phyloP scores from a whole-genome alignment of 257 asterid species.

The Striga asiatica region DNA sequence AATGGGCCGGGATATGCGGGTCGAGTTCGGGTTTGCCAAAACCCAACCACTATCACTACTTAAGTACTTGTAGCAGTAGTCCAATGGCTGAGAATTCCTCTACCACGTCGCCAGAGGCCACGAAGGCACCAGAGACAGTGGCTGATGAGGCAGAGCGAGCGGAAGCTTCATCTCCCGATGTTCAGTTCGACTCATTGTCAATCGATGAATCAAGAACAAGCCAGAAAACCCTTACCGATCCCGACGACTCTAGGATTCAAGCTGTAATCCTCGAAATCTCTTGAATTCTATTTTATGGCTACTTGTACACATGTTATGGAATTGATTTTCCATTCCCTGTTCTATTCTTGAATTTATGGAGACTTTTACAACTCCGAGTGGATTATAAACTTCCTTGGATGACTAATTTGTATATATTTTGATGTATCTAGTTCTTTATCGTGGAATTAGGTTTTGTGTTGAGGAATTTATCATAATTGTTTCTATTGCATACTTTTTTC shows the following conservation, averaged over 20 bases:
- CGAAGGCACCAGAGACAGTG: too few relatives aligned
- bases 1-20: too few relatives aligned
- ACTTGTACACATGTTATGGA: background rate
- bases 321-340: background rate
- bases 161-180: slow-evolving; percentile 1
- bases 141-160: background rate
- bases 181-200: slow-evolving; percentile 18
- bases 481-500: slow-evolving; percentile 4
- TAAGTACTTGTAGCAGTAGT: too few relatives aligned
- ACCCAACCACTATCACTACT: too few relatives aligned
- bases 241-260: slow-evolving; percentile 41
- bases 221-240: slow-evolving; percentile 29
- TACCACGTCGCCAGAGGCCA: too few relatives aligned
- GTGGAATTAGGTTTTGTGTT: slow-evolving; percentile 1
- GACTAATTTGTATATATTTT: background rate
- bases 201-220: slow-evolving; percentile 27
- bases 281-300: background rate
- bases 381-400: background rate
- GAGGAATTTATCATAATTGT: too few relatives aligned
- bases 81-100: too few relatives aligned
- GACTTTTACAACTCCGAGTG: too few relatives aligned
- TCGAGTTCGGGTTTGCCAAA: too few relatives aligned
- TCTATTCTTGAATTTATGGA: background rate
- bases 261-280: slow-evolving; percentile 27
- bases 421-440: background rate